These are phyloP conservation scores for Exophiala dermatitidis DNA, from an alignment of 2,329 filamentous ascomycete species.

Conservation along the genomic window DNA sequence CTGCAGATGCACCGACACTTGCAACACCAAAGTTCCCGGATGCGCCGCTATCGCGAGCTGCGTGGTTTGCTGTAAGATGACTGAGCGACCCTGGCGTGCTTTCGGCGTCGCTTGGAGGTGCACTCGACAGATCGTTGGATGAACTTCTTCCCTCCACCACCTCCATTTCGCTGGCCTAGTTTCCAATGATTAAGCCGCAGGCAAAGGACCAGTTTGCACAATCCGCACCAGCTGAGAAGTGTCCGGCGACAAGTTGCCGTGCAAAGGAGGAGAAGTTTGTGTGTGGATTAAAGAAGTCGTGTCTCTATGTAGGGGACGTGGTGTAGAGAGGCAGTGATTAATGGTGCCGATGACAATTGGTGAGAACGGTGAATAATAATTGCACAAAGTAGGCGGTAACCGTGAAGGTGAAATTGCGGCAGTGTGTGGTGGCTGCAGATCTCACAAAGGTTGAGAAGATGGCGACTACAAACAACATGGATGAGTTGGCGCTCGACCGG, in stretches of 20 bases:
- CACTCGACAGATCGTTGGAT: slow-evolving; percentile 27
- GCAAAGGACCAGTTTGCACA: not conserved
- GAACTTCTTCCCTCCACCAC: slow-evolving; percentile 22
- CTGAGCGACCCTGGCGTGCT: slow-evolving; percentile 13
- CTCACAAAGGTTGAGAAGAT: not conserved
- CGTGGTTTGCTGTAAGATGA: slow-evolving; percentile 3
- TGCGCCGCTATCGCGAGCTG: slow-evolving; percentile 8
- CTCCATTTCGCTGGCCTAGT: slow-evolving; percentile 19
- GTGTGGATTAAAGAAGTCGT: too few relatives aligned
- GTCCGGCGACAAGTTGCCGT: too few relatives aligned
- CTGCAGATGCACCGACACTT: slow-evolving; percentile 9
- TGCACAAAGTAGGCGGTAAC: not conserved
- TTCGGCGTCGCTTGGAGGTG: slow-evolving; percentile 24
- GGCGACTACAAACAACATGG: slow-evolving; percentile 1
- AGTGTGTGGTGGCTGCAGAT: not conserved
- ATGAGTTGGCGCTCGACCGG: not conserved
- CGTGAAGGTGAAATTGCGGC: not conserved
- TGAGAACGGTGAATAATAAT: slow-evolving; percentile 5
- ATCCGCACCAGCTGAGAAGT: slow-evolving; percentile 3
- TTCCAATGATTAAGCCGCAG: not conserved
- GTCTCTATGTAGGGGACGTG: too few relatives aligned
- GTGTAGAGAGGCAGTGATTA: too few relatives aligned
- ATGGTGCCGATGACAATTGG: not conserved
- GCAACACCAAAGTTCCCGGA: slow-evolving; percentile 16
- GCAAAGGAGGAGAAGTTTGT: too few relatives aligned